A percentile compares a stretch with the other conserved stretches of the same genome.
Conservation (phyloP, 805 yeast species). For the Yarrowia sp. region DNA sequence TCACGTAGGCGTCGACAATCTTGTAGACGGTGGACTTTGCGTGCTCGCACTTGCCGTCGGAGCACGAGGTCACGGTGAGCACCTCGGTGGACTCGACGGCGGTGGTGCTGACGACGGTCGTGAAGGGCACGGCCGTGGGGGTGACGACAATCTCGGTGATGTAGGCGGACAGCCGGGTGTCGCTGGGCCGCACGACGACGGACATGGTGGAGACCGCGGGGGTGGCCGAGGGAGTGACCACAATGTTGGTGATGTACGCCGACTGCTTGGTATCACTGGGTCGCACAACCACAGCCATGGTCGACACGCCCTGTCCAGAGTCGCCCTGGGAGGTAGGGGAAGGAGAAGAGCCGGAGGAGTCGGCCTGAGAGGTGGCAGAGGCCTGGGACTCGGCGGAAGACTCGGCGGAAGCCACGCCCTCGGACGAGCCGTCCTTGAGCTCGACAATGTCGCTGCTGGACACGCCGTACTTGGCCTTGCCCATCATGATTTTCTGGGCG, state of each 20-base stretch:
- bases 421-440: slow-evolving; percentile 23
- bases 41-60: slow-evolving; percentile 24
- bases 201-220: slow-evolving; percentile 13
- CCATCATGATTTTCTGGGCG: slow-evolving; percentile 61
- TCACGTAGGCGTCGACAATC: slow-evolving; percentile 23
- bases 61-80: slow-evolving; percentile 22
- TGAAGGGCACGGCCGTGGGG: slow-evolving; percentile 26
- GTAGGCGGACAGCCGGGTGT: slow-evolving; percentile 17
- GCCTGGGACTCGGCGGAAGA: slow-evolving; percentile 6
- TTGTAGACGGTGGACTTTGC: slow-evolving; percentile 27
- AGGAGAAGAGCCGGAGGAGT: not conserved
- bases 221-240: slow-evolving; percentile 21
- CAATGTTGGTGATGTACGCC: slow-evolving; percentile 36
- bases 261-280: slow-evolving; percentile 12
- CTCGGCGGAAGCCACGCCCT: slow-evolving; percentile 1
- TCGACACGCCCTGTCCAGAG: slow-evolving; percentile 16
- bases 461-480: slow-evolving; percentile 53
- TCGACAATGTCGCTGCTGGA: slow-evolving; percentile 26
- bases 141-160: slow-evolving; percentile 28
- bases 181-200: slow-evolving; percentile 24
- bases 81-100: slow-evolving; percentile 26
- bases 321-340: not conserved
- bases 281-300: slow-evolving; percentile 32
- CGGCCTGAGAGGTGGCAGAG: not conserved
- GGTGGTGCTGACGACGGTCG: slow-evolving; percentile 14